Conservation (phyloP, 164 flowering plant species). For the Sextonia rubra region DNA sequence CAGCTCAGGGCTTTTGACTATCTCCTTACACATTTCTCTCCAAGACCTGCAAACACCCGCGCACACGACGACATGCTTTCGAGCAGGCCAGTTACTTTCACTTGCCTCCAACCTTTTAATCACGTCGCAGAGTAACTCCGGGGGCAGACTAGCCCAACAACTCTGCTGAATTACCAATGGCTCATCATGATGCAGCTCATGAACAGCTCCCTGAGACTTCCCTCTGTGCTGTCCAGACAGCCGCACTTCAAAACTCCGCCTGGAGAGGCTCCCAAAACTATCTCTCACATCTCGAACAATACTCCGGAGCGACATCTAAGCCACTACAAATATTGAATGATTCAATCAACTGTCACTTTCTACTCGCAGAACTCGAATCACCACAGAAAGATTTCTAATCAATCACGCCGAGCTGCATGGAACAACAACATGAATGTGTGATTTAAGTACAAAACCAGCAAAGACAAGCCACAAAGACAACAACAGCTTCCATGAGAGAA, state of each 20-base stretch:
- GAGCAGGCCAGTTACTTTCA: slow-evolving; percentile 85
- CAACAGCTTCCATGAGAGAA: background rate
- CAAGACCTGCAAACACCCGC: slow-evolving; percentile 88
- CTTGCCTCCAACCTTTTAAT: slow-evolving; percentile 82
- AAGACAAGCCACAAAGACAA: too few species aligned
- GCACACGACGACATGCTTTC: slow-evolving; percentile 86
- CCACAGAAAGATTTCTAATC: background rate
- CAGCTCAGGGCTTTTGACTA: slow-evolving; percentile 68
- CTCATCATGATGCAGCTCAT: slow-evolving; percentile 47
- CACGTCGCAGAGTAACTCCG: slow-evolving; percentile 81
- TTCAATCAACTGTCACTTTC: background rate
- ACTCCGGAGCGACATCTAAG: slow-evolving; percentile 81
- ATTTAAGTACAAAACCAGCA: background rate
- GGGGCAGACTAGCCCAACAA: slow-evolving; percentile 88
- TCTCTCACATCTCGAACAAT: slow-evolving; percentile 89
- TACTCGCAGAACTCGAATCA: background rate
- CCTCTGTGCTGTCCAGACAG: slow-evolving; percentile 53
- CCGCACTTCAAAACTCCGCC: slow-evolving; percentile 81
- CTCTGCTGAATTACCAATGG: slow-evolving; percentile 54
- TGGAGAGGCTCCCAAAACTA: slow-evolving; percentile 83
- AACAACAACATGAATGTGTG: background rate
- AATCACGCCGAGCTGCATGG: background rate
- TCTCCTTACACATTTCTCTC: slow-evolving; percentile 90
- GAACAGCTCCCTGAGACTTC: slow-evolving; percentile 65
- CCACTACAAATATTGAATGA: slow-evolving; percentile 6